These are phyloP conservation scores for Lactifluus pinguis DNA, from an alignment of 768 basidiomycete genomes.

Conservation along the genomic window DNA sequence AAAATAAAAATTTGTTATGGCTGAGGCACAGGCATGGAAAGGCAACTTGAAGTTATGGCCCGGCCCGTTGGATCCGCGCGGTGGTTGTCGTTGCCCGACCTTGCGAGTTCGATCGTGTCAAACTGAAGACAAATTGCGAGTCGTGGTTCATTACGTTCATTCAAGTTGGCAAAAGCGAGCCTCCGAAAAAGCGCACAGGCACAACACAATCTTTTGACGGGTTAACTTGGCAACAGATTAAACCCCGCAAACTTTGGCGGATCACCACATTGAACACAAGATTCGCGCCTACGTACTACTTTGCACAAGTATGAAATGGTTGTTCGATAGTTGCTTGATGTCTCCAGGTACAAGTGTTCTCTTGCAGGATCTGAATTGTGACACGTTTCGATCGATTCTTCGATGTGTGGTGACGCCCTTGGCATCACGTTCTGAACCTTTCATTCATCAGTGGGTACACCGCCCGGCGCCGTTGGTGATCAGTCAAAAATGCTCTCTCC, in stretches of 20 bases:
- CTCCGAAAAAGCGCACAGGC: not conserved
- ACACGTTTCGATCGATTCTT: not conserved
- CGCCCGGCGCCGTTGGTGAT: not conserved
- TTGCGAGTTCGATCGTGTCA: not conserved
- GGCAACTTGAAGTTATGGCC: not conserved
- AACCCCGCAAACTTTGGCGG: not conserved
- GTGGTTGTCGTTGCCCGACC: too few relatives aligned
- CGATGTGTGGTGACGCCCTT: not conserved
- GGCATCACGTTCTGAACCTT: not conserved
- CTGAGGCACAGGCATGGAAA: too few relatives aligned
- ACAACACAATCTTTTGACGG: not conserved
- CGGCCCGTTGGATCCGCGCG: too few relatives aligned
- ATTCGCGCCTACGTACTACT: not conserved
- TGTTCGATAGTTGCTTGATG: not conserved
- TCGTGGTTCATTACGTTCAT: not conserved
- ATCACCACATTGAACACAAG: not conserved
- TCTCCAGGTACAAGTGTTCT: not conserved
- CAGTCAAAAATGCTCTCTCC: not conserved
- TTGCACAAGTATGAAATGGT: not conserved
- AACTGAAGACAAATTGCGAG: not conserved
- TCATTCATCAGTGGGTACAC: not conserved
- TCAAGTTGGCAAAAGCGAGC: not conserved
- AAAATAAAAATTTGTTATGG: too few relatives aligned
- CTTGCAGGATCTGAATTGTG: not conserved
- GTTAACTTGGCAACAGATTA: not conserved